These are phyloP conservation scores for Miscanthus lutarioriparius DNA, from an alignment of 176 grass and related monocot species.

Conservation along the genomic window DNA sequence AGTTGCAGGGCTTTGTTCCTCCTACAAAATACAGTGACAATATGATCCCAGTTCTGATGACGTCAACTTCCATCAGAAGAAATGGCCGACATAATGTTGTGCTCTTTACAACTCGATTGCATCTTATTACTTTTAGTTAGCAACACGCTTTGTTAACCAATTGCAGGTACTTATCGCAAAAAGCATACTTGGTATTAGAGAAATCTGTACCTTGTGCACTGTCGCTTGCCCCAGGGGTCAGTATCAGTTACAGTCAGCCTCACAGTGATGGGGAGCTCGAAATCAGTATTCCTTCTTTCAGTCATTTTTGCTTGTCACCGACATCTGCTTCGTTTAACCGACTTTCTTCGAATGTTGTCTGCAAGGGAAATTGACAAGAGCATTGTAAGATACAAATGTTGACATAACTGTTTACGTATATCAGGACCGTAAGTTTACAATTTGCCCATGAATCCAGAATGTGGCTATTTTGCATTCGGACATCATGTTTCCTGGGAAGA, in stretches of 20 bases:
- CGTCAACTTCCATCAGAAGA: not conserved
- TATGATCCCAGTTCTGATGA: not conserved
- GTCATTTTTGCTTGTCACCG: conserved; percentile 77
- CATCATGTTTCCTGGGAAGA: too few relatives aligned
- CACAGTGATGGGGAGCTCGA: conserved; percentile 82
- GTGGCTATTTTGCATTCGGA: too few relatives aligned
- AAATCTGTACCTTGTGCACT: conserved; percentile 62
- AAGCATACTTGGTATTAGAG: not conserved
- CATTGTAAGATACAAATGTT: not conserved
- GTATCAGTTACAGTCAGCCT: conserved; percentile 72
- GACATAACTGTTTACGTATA: too few relatives aligned
- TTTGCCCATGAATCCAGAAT: too few relatives aligned
- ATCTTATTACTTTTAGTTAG: too few relatives aligned
- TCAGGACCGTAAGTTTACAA: too few relatives aligned
- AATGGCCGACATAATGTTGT: not conserved
- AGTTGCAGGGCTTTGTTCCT: conserved; percentile 90
- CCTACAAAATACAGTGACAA: conserved; percentile 46
- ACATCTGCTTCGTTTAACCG: conserved; percentile 79
- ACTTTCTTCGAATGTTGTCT: conserved; percentile 74
- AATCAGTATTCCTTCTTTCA: conserved; percentile 96
- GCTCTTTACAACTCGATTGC: not conserved
- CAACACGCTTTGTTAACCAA: not conserved
- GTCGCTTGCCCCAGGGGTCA: conserved; percentile 65
- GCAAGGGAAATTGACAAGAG: conserved; percentile 28
- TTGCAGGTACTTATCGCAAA: not conserved